Evolutionary conservation across 2,329 filamentous ascomycete genomes (phyloP).

Genomic region (Calcarisporium arbuscula): DNA sequence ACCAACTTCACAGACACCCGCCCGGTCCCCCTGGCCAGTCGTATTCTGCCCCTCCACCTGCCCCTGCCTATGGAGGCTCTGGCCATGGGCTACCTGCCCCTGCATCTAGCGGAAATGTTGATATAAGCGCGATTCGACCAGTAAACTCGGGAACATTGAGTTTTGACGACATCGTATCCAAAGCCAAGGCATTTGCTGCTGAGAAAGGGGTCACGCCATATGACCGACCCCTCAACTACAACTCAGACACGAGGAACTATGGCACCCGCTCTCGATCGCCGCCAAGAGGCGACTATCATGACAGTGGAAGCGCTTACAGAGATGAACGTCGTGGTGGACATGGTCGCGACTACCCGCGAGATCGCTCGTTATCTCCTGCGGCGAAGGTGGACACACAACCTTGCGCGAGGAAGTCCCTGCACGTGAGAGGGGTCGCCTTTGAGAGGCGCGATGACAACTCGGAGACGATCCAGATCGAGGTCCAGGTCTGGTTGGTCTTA

Average conservation of each 20-base stretch:
- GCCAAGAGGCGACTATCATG: conserved; percentile 63
- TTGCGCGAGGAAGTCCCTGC: too few relatives aligned
- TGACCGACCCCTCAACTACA: conserved; percentile 47
- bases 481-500: conserved; percentile 80
- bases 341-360: conserved; percentile 43
- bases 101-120: conserved; percentile 67
- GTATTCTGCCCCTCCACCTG: conserved; percentile 31
- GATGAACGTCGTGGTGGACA: conserved; percentile 70
- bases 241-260: conserved; percentile 30
- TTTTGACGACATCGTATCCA: conserved; percentile 77
- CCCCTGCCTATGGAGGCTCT: conserved; percentile 29
- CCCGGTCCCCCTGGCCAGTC: conserved; percentile 30
- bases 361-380: conserved; percentile 66
- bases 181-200: conserved; percentile 74
- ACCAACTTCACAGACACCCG: conserved; percentile 31
- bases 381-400: conserved; percentile 40
- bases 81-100: conserved; percentile 57
- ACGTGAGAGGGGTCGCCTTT: conserved; percentile 58
- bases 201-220: conserved; percentile 67
- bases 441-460: conserved; percentile 57
- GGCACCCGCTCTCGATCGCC: conserved; percentile 70
- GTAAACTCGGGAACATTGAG: conserved; percentile 75
- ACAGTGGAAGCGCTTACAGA: conserved; percentile 72
- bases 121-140: conserved; percentile 74
- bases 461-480: conserved; percentile 81